Evolutionary conservation across 1,284 basidiomycete genomes (phyloP).

Genomic region (Porphyrellus sp.): DNA sequence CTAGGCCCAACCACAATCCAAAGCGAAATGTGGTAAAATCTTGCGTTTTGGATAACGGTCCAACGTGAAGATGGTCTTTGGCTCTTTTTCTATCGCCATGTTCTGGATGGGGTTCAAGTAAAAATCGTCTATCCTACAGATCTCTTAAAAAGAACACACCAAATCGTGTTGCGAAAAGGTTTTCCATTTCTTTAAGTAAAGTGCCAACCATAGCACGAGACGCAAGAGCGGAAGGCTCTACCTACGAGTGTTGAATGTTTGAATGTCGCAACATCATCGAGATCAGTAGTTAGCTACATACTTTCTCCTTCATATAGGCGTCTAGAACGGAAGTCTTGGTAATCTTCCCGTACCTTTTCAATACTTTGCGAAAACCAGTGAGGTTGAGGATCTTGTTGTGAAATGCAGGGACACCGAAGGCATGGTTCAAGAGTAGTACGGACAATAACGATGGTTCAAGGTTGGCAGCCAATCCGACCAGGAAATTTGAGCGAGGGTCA

Average conservation of each 20-base stretch:
- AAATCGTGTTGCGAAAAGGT: conserved; percentile 70
- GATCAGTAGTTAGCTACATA: conserved; percentile 28
- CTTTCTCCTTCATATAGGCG: conserved; percentile 76
- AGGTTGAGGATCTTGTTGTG: conserved; percentile 74
- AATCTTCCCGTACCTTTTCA: conserved; percentile 93
- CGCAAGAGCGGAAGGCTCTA: conserved; percentile 61
- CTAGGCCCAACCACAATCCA: conserved; percentile 76
- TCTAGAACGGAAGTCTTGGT: conserved; percentile 67
- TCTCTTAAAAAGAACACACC: conserved; percentile 44
- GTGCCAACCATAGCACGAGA: conserved; percentile 59
- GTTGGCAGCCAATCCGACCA: not conserved
- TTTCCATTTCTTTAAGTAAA: conserved; percentile 75
- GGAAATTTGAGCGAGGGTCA: conserved; percentile 1
- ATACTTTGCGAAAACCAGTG: conserved; percentile 85
- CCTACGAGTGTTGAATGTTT: conserved; percentile 36
- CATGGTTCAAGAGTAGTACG: not conserved
- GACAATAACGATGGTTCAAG: not conserved
- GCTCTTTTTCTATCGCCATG: conserved; percentile 84
- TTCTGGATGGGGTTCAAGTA: conserved; percentile 45
- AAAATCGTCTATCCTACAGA: not conserved
- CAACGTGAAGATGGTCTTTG: conserved; percentile 61
- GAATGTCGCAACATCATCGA: not conserved
- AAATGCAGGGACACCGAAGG: not conserved
- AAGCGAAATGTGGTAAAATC: conserved; percentile 76
- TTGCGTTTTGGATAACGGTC: conserved; percentile 57